phyloP scores from a whole-genome alignment of 148 eudicot species.

The Chenopodium suecicum region DNA sequence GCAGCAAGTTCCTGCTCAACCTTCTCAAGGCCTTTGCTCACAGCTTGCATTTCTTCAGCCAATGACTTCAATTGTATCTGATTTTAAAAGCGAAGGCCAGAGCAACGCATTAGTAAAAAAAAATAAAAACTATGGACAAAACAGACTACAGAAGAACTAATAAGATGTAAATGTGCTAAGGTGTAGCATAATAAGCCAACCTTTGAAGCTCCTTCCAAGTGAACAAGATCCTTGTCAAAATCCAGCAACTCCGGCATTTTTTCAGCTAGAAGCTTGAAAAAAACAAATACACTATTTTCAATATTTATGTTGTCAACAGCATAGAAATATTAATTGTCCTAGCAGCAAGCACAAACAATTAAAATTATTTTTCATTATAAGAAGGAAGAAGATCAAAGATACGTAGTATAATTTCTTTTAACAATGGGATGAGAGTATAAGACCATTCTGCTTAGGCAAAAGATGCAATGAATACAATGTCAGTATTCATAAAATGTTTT shows the following conservation, averaged over 20 bases:
- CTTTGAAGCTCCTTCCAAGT: slow-evolving; percentile 96
- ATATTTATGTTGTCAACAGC: slow-evolving; percentile 5
- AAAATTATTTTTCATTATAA: not conserved
- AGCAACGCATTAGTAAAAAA: slow-evolving; percentile 3
- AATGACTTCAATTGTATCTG: slow-evolving; percentile 91
- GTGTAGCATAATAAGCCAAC: slow-evolving; percentile 35
- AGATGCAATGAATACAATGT: not conserved
- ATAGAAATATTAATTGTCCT: not conserved
- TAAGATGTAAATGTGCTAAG: not conserved
- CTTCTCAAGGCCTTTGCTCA: slow-evolving; percentile 98
- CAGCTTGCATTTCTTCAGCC: slow-evolving; percentile 99
- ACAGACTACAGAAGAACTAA: not conserved
- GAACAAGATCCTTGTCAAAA: slow-evolving; percentile 85
- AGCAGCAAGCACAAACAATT: not conserved
- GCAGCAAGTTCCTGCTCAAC: slow-evolving; percentile 98
- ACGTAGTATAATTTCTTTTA: no score
- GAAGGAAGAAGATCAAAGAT: not conserved
- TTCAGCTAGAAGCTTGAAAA: slow-evolving; percentile 71
- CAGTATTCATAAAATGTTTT: not conserved
- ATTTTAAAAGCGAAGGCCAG: slow-evolving; percentile 18
- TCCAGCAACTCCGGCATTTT: slow-evolving; percentile 89
- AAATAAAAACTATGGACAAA: not conserved
- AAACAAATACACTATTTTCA: slow-evolving; percentile 8
- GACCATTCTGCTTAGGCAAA: not conserved
- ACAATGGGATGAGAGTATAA: not conserved